These are phyloP conservation scores for Botryosphaeria dothidea DNA, from an alignment of 2,329 filamentous ascomycete species.

Conservation along the genomic window DNA sequence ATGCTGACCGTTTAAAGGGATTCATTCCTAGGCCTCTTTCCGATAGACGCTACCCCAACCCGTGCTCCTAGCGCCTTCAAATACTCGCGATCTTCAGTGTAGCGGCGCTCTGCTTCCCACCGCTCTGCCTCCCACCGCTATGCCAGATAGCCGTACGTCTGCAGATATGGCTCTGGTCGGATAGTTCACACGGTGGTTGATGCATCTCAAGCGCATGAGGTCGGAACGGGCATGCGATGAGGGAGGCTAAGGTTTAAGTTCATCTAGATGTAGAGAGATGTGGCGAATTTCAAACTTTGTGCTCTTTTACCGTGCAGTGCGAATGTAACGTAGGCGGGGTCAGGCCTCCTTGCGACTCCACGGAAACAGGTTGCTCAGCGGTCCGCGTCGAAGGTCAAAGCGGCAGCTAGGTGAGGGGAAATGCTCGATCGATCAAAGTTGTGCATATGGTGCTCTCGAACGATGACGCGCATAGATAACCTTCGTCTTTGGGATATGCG, in stretches of 20 bases:
- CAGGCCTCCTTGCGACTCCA: background rate
- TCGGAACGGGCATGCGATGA: too few relatives aligned
- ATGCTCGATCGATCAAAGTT: background rate
- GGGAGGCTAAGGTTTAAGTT: too few relatives aligned
- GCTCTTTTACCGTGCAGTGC: background rate
- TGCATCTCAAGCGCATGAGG: too few relatives aligned
- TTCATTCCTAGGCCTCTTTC: slow-evolving; percentile 14
- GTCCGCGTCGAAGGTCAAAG: slow-evolving; percentile 7
- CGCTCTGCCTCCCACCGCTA: too few relatives aligned
- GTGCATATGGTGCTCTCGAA: background rate
- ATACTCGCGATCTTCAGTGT: too few relatives aligned
- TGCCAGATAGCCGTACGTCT: too few relatives aligned
- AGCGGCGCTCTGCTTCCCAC: too few relatives aligned
- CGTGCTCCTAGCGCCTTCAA: background rate
- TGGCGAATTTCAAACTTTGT: too few relatives aligned
- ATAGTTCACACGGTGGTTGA: too few relatives aligned
- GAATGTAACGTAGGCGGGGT: background rate
- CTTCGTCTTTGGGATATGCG: too few relatives aligned
- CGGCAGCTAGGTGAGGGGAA: slow-evolving; percentile 1
- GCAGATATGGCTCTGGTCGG: too few relatives aligned
- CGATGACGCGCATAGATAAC: background rate
- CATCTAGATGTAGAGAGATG: background rate
- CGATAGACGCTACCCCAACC: background rate
- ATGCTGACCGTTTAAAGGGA: background rate
- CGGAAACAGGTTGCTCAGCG: background rate